Evolutionary conservation across 139 green algal species (phyloP).

Genomic region (Coelastrella sp.): DNA sequence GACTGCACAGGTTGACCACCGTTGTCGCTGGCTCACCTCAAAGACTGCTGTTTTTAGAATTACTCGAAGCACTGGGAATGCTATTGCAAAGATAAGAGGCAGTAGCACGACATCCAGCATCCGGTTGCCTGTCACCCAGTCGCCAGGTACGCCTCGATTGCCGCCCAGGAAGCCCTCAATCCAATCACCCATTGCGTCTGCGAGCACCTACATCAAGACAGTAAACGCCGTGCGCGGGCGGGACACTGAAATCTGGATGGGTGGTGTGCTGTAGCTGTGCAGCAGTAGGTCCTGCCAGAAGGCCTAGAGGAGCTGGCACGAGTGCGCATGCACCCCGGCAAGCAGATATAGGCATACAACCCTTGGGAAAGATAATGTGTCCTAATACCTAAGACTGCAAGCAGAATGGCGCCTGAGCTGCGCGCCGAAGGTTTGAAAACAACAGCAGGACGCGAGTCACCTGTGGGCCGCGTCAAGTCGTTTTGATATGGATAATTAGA

Average conservation of each 20-base stretch:
- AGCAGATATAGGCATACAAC: too few species aligned
- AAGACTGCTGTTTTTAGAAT: slow-evolving; percentile 44
- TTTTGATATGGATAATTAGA: too few species aligned
- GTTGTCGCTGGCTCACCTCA: slow-evolving; percentile 42
- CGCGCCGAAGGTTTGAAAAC: not conserved
- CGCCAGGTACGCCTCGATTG: slow-evolving; percentile 37
- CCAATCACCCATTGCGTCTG: not conserved
- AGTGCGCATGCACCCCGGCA: too few species aligned
- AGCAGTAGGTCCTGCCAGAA: not conserved
- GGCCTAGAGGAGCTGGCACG: too few species aligned
- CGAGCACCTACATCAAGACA: not conserved
- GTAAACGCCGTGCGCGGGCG: too few species aligned
- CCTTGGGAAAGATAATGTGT: too few species aligned
- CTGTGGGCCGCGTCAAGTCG: too few species aligned
- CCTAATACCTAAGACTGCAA: too few species aligned
- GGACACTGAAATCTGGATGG: too few species aligned
- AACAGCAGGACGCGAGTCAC: not conserved
- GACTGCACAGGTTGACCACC: not conserved
- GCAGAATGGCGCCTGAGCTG: not conserved
- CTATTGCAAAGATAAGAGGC: slow-evolving; percentile 55
- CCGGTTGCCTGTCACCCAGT: slow-evolving; percentile 44
- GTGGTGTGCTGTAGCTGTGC: not conserved
- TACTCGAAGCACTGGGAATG: slow-evolving; percentile 46
- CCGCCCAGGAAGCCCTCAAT: not conserved
- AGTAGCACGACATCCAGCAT: slow-evolving; percentile 46